Base-by-base conservation (phyloP, 176 grass and related monocot species). In the Poa pratensis region DNA sequence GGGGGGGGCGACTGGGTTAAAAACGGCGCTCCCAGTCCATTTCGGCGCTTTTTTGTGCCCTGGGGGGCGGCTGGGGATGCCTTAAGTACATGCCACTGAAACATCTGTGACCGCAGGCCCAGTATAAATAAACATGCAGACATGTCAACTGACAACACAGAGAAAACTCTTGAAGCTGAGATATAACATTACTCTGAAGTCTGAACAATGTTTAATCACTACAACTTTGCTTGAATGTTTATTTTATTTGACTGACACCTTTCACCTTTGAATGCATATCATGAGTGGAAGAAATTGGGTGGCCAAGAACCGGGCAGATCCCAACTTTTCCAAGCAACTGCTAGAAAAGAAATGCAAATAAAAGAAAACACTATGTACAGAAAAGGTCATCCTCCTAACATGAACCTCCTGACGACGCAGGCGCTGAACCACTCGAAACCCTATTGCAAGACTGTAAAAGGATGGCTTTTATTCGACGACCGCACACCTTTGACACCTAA, bases 401-500 rank as follows among this genome's bases (percentile, higher is more conserved):
- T 86, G 90, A 78, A 59, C 82, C 78, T 83, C 75, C 2, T 24
- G 42, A 63, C 11, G 58, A 54, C n/a, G 69, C 78, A 86, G 48
- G 89, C 37, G 26, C 57, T 62, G 51, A 79, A 67, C 57, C 54
- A 64, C 80, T 82, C 27, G 13, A 28, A 91, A 79, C 54, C 60
- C 76, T 80, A 61, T 76, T 50, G 59, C 30, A 57, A 82, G 16
- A 82, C 89, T 63, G 28, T 69, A 59, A 78, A 86, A 86, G 46
- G 78, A 88, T 88, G 75, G 80, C 70, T 83, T 64, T 89, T 89
- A 92, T 86, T 92, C 80, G 68, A 80, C 20, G 35, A 83, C 55
- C 27, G 22, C 70, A 81, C 73, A 78, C 22, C 63, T 87, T 26
- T 66, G 57, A 77, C 80, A 89, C 80, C 76, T 81, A 83, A 45